These are phyloP conservation scores for Talaromyces thailandensis DNA, from an alignment of 495 filamentous ascomycete genomes.

Conservation along the genomic window DNA sequence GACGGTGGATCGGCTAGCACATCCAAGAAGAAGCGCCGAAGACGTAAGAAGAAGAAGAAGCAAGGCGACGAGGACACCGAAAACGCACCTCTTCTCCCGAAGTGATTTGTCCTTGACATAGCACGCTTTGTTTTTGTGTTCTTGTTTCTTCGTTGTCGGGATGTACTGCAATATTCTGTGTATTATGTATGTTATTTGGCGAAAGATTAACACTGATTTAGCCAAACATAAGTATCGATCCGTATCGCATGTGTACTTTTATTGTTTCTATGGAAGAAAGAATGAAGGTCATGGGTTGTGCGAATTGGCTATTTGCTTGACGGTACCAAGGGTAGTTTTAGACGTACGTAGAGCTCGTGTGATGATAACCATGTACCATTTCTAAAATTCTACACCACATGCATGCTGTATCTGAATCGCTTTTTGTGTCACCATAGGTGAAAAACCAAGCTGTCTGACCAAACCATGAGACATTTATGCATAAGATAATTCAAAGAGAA, in stretches of 20 bases:
- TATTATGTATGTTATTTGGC: not conserved
- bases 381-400: not conserved
- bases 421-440: not conserved
- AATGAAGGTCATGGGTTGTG: not conserved
- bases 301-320: not conserved
- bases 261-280: not conserved
- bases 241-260: not conserved
- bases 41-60: conserved; percentile 6
- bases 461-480: not conserved
- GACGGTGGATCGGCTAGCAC: not conserved
- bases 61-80: not conserved
- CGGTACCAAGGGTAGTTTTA: not conserved
- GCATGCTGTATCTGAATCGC: not conserved
- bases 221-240: no score
- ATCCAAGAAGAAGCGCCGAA: conserved; percentile 6
- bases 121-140: not conserved
- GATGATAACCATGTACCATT: not conserved
- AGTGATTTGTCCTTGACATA: not conserved
- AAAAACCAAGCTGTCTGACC: not conserved
- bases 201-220: not conserved
- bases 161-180: not conserved
- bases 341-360: not conserved
- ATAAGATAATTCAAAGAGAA: not conserved
- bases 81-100: conserved; percentile 1
- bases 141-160: not conserved